phyloP scores from a whole-genome alignment of 352 stramenopile species.

The Globisporangium recalcitrans region DNA sequence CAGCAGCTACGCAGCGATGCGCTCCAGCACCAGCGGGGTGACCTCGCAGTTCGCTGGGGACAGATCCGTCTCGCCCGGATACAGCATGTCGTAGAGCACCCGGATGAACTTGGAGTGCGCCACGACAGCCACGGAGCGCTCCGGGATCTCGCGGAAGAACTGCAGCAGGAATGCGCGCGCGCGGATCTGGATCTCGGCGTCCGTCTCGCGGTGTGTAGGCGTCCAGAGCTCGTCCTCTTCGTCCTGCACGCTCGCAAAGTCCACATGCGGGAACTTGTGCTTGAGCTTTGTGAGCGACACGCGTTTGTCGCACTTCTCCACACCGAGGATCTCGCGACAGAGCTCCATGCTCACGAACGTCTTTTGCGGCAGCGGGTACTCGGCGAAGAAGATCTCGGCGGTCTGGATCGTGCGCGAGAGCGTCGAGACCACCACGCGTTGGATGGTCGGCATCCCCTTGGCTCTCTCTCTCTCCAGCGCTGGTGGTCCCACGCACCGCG shows the following conservation, averaged over 20 bases:
- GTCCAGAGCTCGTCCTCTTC: conserved; percentile 57
- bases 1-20: neutral
- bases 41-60: conserved; percentile 43
- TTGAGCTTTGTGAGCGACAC: conserved; percentile 35
- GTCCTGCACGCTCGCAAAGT: conserved; percentile 48
- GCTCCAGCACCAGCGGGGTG: conserved; percentile 39
- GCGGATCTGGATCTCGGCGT: conserved; percentile 46
- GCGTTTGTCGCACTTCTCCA: conserved; percentile 69
- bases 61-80: conserved; percentile 26
- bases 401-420: conserved; percentile 68
- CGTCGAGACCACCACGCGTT: conserved; percentile 64
- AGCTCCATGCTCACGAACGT: conserved; percentile 54
- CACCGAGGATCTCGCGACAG: conserved; percentile 56
- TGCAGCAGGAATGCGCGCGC: conserved; percentile 36
- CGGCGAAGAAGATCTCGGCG: conserved; percentile 52
- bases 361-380: conserved; percentile 22
- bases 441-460: conserved; percentile 51
- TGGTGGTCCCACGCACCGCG: conserved; percentile 31
- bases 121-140: conserved; percentile 53
- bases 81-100: conserved; percentile 40
- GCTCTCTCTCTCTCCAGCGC: conserved; percentile 33
- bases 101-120: conserved; percentile 73
- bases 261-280: conserved; percentile 49
- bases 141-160: conserved; percentile 38
- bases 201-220: conserved; percentile 53